phyloP scores from a whole-genome alignment of 2,329 filamentous ascomycete genomes.

The Epichloe glyceriae region DNA sequence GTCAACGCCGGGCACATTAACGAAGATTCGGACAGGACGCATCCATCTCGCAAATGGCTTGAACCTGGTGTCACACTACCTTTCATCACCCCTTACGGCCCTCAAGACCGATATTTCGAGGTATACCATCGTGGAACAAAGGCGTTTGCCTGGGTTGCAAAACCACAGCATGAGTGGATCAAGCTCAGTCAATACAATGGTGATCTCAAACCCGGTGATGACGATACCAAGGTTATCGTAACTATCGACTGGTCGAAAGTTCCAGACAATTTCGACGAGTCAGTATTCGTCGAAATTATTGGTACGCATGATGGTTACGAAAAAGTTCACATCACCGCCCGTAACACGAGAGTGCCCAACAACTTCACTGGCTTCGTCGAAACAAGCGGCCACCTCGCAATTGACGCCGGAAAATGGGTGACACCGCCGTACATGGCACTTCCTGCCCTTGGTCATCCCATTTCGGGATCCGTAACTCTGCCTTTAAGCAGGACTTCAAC shows the following conservation, averaged over 20 bases:
- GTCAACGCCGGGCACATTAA: constrained; percentile 26
- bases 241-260: constrained; percentile 23
- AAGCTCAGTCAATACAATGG: constrained; percentile 17
- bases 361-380: constrained; percentile 24
- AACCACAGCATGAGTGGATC: constrained; percentile 20
- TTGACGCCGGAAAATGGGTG: constrained; percentile 18
- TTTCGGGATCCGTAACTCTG: constrained; percentile 11
- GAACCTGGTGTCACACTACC: constrained; percentile 17
- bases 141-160: constrained; percentile 17
- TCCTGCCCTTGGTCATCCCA: constrained; percentile 17
- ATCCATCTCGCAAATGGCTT: constrained; percentile 25
- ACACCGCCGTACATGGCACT: constrained; percentile 15
- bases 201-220: constrained; percentile 17
- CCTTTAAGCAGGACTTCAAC: constrained; percentile 9
- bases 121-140: constrained; percentile 22
- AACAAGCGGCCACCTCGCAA: constrained; percentile 20
- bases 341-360: constrained; percentile 14
- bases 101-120: constrained; percentile 20
- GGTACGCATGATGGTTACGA: constrained; percentile 27
- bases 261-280: constrained; percentile 27
- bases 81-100: constrained; percentile 18
- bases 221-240: constrained; percentile 18
- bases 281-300: constrained; percentile 22
- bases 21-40: constrained; percentile 41
- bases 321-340: constrained; percentile 16